Evolutionary conservation across 345 rosid genomes (phyloP).

Genomic region (Eucalyptus regnans): DNA sequence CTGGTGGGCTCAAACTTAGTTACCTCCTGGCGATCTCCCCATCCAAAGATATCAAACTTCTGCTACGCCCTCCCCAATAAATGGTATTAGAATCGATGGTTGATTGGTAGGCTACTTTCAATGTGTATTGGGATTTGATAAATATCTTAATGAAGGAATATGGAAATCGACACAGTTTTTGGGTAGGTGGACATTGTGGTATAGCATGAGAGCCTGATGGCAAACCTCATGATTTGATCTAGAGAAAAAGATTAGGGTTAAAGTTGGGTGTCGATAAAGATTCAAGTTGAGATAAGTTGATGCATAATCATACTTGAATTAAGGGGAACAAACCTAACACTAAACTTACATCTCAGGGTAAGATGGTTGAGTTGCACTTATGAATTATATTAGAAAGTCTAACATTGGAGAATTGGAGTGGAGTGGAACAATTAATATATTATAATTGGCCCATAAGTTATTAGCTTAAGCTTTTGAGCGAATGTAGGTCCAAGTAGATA

Average conservation of each 20-base stretch:
- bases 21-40: not conserved
- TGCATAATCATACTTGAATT: not conserved
- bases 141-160: not conserved
- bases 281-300: not conserved
- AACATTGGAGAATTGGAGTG: not conserved
- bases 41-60: rapidly evolving
- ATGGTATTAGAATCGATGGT: not conserved
- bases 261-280: rapidly evolving
- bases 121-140: not conserved
- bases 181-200: too few species aligned
- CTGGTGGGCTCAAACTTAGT: rapidly evolving
- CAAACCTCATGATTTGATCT: not conserved
- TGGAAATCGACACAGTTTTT: rapidly evolving
- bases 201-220: rapidly evolving
- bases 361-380: not conserved
- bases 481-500: not conserved
- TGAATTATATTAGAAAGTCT: not conserved
- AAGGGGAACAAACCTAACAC: not conserved
- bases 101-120: not conserved
- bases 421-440: not conserved
- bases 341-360: not conserved
- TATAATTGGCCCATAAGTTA: not conserved
- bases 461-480: rapidly evolving
- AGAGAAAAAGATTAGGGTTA: not conserved
- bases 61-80: rapidly evolving